Conservation (phyloP, 169 alveolate species). For the Plasmodium chabaudi region DNA sequence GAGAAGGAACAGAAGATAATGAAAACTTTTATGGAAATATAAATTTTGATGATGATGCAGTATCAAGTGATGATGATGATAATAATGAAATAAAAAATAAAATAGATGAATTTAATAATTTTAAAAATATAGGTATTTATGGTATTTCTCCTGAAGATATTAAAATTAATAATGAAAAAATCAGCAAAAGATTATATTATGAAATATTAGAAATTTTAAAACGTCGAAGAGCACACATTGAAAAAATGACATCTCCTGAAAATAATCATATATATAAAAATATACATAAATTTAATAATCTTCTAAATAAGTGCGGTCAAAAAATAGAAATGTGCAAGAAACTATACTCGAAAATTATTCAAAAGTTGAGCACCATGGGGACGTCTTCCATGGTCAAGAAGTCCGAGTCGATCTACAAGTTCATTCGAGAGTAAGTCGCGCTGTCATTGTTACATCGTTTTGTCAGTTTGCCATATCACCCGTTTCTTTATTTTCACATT, state of each 20-base stretch:
- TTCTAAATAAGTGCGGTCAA: constrained; percentile 23
- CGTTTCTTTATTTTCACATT: too few species aligned
- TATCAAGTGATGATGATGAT: constrained; percentile 61
- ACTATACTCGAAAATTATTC: background rate
- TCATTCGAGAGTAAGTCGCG: constrained; percentile 59
- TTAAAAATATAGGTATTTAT: constrained; percentile 12
- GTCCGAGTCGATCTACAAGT: constrained; percentile 55
- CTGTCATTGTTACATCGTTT: too few species aligned
- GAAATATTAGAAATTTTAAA: constrained; percentile 17
- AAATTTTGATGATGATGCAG: background rate
- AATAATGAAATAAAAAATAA: constrained; percentile 19
- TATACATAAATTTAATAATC: constrained; percentile 34
- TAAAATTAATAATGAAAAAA: background rate
- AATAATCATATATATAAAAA: constrained; percentile 54
- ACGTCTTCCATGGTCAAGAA: constrained; percentile 33
- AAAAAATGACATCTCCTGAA: constrained; percentile 15
- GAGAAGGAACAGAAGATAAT: background rate
- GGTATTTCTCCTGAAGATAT: constrained; percentile 32
- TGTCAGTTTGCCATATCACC: too few species aligned
- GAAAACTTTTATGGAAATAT: background rate
- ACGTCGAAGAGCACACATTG: constrained; percentile 19
- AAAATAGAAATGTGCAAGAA: constrained; percentile 13
- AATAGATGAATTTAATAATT: constrained; percentile 29
- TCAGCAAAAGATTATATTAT: constrained; percentile 1
- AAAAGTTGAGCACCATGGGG: constrained; percentile 8